A percentile compares a stretch with the other conserved stretches of the same genome.
Conservation (phyloP, 2,329 filamentous ascomycete species). For the Talaromyces amestolkiae region DNA sequence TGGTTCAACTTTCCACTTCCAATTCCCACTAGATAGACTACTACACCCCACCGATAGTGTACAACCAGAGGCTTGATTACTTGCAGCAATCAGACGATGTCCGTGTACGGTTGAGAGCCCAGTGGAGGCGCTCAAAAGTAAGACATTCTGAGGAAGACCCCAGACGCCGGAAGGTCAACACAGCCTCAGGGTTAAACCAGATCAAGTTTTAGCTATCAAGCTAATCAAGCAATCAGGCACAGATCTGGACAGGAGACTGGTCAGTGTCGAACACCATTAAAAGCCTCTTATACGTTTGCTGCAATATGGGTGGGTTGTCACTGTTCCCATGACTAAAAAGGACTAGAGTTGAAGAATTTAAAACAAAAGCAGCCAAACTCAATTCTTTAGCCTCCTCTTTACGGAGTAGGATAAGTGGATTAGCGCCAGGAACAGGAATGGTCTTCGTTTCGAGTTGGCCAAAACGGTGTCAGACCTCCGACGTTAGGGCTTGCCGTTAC, state of each 20-base stretch:
- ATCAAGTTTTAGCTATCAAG: not conserved
- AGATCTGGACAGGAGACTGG: not conserved
- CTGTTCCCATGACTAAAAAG: not conserved
- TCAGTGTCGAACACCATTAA: not conserved
- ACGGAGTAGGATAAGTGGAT: not conserved
- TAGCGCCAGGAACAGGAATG: conserved; percentile 12
- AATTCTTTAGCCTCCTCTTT: not conserved
- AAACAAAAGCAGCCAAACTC: conserved; percentile 7
- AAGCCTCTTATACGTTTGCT: not conserved
- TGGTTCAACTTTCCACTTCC: not conserved
- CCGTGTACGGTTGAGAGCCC: not conserved
- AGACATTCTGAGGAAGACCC: conserved; percentile 25
- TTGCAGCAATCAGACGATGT: conserved; percentile 11
- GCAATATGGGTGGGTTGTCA: not conserved
- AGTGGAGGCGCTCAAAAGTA: conserved; percentile 18
- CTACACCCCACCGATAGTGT: not conserved
- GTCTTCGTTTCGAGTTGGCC: conserved; percentile 3
- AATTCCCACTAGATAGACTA: not conserved
- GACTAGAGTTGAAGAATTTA: not conserved
- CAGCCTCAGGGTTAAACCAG: conserved; percentile 10
- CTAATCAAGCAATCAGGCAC: not conserved
- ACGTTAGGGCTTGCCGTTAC: not conserved
- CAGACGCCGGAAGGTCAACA: conserved; percentile 9
- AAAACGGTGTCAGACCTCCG: conserved; percentile 5
- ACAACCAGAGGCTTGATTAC: not conserved